Base-by-base conservation (phyloP, 2,329 filamentous ascomycete genomes). In the Parafenestella ontariensis region DNA sequence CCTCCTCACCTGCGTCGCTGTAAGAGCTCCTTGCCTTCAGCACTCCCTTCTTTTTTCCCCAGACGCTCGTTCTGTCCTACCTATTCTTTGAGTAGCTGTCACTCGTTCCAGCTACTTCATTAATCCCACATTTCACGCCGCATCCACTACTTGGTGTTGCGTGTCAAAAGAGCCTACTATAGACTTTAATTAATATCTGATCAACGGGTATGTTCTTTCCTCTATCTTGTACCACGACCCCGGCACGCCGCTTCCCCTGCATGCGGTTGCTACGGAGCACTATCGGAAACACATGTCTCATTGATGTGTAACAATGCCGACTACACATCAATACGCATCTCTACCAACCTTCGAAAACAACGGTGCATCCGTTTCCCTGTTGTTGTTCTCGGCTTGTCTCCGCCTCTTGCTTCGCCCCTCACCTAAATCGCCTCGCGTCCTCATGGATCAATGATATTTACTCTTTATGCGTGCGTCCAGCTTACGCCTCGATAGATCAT, bases 21-120 rank as follows among this genome's bases (percentile, higher is more conserved):
- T 62, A 56, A 67, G 62, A 64, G 51, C 59, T 54, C 56, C 58
- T 66, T 67, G 64, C 68, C 66, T 61, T 51, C 63, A 66, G 63
- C 61, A 56, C 42, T 54, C 52, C 47, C 31, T 59, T 56, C 43
- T 53, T 64, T 58, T 46, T 54, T 54, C n/a, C 49, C 39, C 45
- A 51, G 20, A 63, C 58, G 33, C 45, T 61, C 54, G 58, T 66
- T 60, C 42, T 46, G 44, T 43, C 46, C 56, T 51, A 56, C 37
- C 40, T 26, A 31, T 48, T 36, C 41, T 15, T 34, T 52, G 33
- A 37, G 54, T 49, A 54, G 62, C 61, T 57, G 65, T 68, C 66
- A 68, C 64, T 71, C 66, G 64, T 70, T 68, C 56, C 61, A 53
- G 50, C 61, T 50, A 36, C 53, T 48, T 31, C 15, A 23, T 20